phyloP scores from a whole-genome alignment of 192 early-diverging fungal species.

The Linnemannia hyalina region DNA sequence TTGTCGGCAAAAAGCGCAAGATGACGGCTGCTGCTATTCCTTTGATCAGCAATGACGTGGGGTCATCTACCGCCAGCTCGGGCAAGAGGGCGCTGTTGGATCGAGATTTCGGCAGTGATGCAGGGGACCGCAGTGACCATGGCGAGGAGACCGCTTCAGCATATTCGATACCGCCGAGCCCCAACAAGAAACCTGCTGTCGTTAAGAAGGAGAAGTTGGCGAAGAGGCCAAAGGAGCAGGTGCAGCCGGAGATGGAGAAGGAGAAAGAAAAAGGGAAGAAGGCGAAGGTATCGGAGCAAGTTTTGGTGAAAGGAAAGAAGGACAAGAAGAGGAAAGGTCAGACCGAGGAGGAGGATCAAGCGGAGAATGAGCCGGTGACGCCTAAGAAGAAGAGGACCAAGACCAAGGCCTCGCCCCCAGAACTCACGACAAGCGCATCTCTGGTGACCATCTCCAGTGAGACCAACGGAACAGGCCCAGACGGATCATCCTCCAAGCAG shows the following conservation, averaged over 20 bases:
- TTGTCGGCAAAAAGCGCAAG: slow-evolving; percentile 54
- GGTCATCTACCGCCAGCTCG: background rate
- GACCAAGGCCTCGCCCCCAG: background rate
- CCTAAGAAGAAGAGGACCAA: background rate
- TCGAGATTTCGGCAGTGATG: slow-evolving; percentile 8
- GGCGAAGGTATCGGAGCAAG: too few species aligned
- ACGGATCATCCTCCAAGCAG: slow-evolving; percentile 1
- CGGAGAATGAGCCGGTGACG: background rate
- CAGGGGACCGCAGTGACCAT: slow-evolving; percentile 19
- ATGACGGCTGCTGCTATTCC: background rate
- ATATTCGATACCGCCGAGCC: slow-evolving; percentile 4
- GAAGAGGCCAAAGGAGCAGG: background rate
- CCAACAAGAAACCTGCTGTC: slow-evolving; percentile 18
- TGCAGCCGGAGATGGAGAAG: background rate
- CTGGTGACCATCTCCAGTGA: slow-evolving; percentile 24
- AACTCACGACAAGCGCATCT: background rate
- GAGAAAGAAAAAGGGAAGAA: slow-evolving; percentile 12
- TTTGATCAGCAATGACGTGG: background rate
- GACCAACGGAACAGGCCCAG: background rate
- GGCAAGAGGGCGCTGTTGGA: background rate
- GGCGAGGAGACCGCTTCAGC: background rate
- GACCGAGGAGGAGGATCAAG: background rate
- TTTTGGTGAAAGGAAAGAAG: background rate
- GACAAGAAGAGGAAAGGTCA: slow-evolving; percentile 9
- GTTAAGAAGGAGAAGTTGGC: background rate